Base-by-base conservation (phyloP, 2,329 filamentous ascomycete species). In the Ophiosphaerella narmari region DNA sequence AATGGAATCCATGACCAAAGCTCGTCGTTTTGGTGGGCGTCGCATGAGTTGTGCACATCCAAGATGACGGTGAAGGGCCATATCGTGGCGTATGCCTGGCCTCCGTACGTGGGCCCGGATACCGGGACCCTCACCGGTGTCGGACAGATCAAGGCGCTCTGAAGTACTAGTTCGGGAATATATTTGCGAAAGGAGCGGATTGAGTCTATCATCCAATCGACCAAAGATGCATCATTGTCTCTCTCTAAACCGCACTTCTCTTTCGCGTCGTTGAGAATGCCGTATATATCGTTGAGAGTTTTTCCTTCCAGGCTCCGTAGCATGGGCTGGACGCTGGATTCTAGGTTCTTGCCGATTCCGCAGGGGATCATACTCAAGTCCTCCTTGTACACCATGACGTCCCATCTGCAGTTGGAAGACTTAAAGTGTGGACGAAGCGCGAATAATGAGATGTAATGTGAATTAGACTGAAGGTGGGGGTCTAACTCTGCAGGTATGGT, bases 321-420 rank as follows among this genome's bases (percentile, higher is more conserved):
- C 43, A 40, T 40, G 29, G 39, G 39, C 50, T 53, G n/a, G 46
- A 40, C 16, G 56, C 60, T 18, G 59, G 52, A n/a, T 62, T 39
- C 59, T 59, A 68, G 29, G 62, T 55, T 14, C 66, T 53, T 18
- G 72, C 39, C 39, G 65, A 60, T 2, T 56, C 45, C 6, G 35
- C 71, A 72, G 4, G 74, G 74, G n/a, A 77, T 50, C 40, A 73
- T 70, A 44, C 69, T 62, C 24, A 67, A 70, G 26, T 65, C 48
- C 4, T 67, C 58, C 32, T 65, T 67, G 38, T 67, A 66, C 29
- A 75, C 73, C 21, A 70, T 71, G n/a, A 76, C 65, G 37, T 75
- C 74, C 54, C 75, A 77, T 67, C 47, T 72, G 68, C 57, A 71
- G 63, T 52, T 60, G 60, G 35, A 74, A 55, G 62, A 70, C 70